Evolutionary conservation across 352 stramenopile species (phyloP), one percentile per base, ranked within the genome.

Genomic region (Pythium pectinolyticum): DNA sequence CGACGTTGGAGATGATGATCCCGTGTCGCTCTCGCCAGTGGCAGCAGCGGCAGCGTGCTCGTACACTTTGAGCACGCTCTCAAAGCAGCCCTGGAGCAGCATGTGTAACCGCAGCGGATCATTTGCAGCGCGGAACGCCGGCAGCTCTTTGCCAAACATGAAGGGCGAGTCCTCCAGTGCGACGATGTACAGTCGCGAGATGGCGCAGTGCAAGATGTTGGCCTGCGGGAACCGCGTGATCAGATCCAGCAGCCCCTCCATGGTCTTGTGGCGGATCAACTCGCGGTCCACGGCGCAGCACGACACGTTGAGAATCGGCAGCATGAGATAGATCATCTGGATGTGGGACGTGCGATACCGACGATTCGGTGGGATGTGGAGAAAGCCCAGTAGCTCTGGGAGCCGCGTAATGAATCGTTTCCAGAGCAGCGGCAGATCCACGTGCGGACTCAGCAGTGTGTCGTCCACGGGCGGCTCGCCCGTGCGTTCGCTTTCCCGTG

Each of bases 221-320:
- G 97, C 87, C 27, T 94, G 79, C 0, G 97, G 71, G 72, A 96
- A 98, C 11, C 92, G 80, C 19, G 96, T 64, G 50, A 98, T 87
- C 27, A 98, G 69, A 62, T 98, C 88, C 20, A 98, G 85, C 6
- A 86, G 62, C 15, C 58, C 40, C 43, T 84, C 73, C 25, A 90
- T 77, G 2, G 71, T 77, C 54, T 72, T 58, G 17, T 72, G 49
- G 0, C 60, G 47, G 51, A 86, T 75, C 20, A 88, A 59, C 5
- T 75, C 57, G 0, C 57, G 64, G 46, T 92, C 84, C 5, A 88
- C 78, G 12, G 73, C 69, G 1, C 70, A 77, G 56, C 84, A 92
- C 1, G 80, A 84, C 34, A 88, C 79, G 55, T 89, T 89, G 5
- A 92, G 63, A n/a, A 90, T 82, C 19, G 84, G 84, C 2, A 90